Evolutionary conservation across 805 yeast genomes (phyloP), one percentile per base, ranked within the genome.

Genomic region (Danielia oregonensis): DNA sequence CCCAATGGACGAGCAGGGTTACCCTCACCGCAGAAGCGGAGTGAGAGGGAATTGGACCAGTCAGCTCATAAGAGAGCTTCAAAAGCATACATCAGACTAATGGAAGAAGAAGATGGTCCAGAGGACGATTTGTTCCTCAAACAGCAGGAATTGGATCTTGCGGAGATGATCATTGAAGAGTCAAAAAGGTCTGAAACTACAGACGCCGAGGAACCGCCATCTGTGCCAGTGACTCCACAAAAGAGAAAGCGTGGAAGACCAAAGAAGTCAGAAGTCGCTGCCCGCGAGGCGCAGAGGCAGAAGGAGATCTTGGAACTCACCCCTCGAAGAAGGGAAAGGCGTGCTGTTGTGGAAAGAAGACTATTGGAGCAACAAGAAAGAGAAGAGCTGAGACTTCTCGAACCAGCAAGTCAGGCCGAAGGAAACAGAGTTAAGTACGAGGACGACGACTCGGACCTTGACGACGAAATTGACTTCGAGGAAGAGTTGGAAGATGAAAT

Each of bases 61-160:
- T 63, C 74, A 2, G 84, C 84, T 2, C 51, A 73, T 17, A 68
- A 68, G 43, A 53, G 72, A 37, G 78, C 84, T 0, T 53, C 63
- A 15, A 46, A 46, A 16, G 23, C 53, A 5, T 63, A 58, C 36
- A 44, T 52, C 32, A 40, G 53, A 30, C 44, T 60, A 33, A 50
- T 58, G 60, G 65, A 60, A 18, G 64, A 59, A 11, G 60, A 52
- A 6, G 61, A 56, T 10, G 61, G 54, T 17, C 43, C 38, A 2
- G 68, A 55, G 3, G 55, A 54, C 6, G 55, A 46, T n/a, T 55
- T 44, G 10, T 32, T 32, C 13, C 41, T 63, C 26, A 59, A 61
- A 16, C 61, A 59, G 6, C 68, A 68, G 28, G 78, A 75, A 23
- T 35, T 49, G 17, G 45, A 51, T 11, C 46, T 78, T 22, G 80